Conservation (phyloP, 2,329 filamentous ascomycete species). For the Ceratocystis lukuohia region DNA sequence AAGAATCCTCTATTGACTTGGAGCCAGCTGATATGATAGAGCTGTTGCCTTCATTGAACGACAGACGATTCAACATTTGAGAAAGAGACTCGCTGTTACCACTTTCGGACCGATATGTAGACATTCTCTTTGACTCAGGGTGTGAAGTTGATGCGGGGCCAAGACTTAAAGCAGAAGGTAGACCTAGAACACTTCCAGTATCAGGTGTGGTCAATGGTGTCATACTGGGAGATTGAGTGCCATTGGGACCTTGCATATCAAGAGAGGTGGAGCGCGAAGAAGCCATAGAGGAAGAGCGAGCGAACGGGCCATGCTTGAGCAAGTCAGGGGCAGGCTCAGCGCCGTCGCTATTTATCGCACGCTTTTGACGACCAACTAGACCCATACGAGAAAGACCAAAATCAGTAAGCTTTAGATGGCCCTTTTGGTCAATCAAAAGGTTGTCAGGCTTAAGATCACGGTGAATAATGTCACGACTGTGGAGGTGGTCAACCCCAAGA, state of each 20-base stretch:
- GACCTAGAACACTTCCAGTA: constrained; percentile 48
- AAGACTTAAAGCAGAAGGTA: constrained; percentile 88
- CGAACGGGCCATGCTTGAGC: constrained; percentile 83
- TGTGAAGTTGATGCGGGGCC: constrained; percentile 41
- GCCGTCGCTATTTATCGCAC: constrained; percentile 62
- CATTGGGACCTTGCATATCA: constrained; percentile 43
- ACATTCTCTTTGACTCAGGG: constrained; percentile 37
- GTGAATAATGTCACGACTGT: constrained; percentile 89
- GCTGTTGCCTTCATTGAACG: constrained; percentile 48
- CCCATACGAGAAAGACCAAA: constrained; percentile 97
- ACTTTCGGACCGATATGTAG: constrained; percentile 77
- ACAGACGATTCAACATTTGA: constrained; percentile 69
- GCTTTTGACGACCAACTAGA: constrained; percentile 87
- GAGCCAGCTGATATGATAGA: constrained; percentile 31
- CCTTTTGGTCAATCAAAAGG: constrained; percentile 88
- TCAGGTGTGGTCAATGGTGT: constrained; percentile 80
- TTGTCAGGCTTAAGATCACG: constrained; percentile 96
- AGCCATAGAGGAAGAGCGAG: constrained; percentile 66
- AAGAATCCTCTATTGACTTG: constrained; percentile 47
- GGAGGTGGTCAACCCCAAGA: constrained; percentile 89
- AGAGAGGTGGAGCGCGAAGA: constrained; percentile 91
- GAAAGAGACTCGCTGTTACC: constrained; percentile 76
- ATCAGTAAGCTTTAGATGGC: constrained; percentile 91
- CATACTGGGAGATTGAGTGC: constrained; percentile 59
- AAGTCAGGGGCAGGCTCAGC: constrained; percentile 83